Conservation (phyloP, 768 basidiomycete species). For the Collybiopsis confluens region DNA sequence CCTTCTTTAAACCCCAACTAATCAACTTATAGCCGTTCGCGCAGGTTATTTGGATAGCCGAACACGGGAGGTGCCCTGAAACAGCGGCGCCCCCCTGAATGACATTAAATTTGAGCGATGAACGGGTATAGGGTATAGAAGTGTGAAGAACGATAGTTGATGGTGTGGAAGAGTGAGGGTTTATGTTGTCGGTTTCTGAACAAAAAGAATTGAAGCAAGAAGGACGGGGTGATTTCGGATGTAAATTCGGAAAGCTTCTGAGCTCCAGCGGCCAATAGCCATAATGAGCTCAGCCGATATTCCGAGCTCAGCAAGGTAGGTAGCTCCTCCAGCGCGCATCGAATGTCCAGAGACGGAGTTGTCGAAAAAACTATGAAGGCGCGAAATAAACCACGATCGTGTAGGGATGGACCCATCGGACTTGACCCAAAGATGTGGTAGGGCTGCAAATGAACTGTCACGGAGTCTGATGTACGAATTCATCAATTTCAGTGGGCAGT, state of each 20-base stretch:
- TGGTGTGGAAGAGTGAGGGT: too few relatives aligned
- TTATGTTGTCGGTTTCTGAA: too few relatives aligned
- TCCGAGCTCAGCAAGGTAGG: constrained; percentile 16
- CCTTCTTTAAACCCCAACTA: too few relatives aligned
- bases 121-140: too few relatives aligned
- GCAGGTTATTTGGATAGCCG: too few relatives aligned
- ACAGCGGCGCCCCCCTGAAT: too few relatives aligned
- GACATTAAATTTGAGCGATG: too few relatives aligned
- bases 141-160: too few relatives aligned
- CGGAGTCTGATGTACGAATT: not conserved
- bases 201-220: too few relatives aligned
- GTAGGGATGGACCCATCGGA: not conserved
- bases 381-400: not conserved
- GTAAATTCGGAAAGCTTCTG: constrained; percentile 23
- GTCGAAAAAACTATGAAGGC: not conserved
- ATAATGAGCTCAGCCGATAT: constrained; percentile 20
- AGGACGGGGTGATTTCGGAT: constrained; percentile 28
- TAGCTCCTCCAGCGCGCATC: constrained; percentile 19
- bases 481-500: not conserved
- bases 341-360: constrained; percentile 9
- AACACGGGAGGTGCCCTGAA: too few relatives aligned
- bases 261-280: constrained; percentile 26
- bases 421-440: not conserved
- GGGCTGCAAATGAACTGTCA: not conserved
- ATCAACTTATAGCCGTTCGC: too few relatives aligned